These are phyloP conservation scores for Posidonia oceanica DNA, from an alignment of 116 monocot species.

Conservation along the genomic window DNA sequence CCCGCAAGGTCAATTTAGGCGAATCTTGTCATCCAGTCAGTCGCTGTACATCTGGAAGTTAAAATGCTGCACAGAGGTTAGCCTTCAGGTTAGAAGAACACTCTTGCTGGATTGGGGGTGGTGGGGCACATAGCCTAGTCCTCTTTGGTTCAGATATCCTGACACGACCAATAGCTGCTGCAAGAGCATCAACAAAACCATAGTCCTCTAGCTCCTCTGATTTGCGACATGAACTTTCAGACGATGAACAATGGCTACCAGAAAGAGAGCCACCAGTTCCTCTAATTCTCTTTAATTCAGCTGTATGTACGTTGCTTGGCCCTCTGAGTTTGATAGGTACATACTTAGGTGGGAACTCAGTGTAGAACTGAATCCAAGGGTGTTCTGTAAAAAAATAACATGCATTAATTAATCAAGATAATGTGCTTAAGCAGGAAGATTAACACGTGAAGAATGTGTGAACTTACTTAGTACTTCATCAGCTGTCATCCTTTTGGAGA, in stretches of 20 bases:
- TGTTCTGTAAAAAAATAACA: constrained; percentile 35
- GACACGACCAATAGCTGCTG: constrained; percentile 65
- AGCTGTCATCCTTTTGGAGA: constrained; percentile 51
- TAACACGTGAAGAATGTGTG: neutral
- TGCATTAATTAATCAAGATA: neutral
- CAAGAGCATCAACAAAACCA: constrained; percentile 58
- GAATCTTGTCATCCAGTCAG: neutral
- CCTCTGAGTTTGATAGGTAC: constrained; percentile 13
- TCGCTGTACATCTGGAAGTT: constrained; percentile 9
- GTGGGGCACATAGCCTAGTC: constrained; percentile 54
- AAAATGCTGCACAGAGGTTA: constrained; percentile 88
- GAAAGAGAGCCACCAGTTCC: neutral
- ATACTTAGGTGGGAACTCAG: constrained; percentile 30
- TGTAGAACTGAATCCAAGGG: constrained; percentile 79
- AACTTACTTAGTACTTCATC: constrained; percentile 62
- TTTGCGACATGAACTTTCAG: constrained; percentile 19
- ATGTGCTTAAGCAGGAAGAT: neutral
- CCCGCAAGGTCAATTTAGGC: neutral
- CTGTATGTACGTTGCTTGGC: constrained; percentile 6
- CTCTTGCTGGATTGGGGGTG: constrained; percentile 37
- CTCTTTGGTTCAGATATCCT: constrained; percentile 86
- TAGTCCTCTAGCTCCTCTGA: constrained; percentile 39
- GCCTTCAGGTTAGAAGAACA: constrained; percentile 69
- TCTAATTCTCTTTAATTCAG: constrained; percentile 6
- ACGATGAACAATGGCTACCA: neutral